Evolutionary conservation across 2,329 filamentous ascomycete species (phyloP), one percentile per base, ranked within the genome.

Genomic region (Penicillium sp.): DNA sequence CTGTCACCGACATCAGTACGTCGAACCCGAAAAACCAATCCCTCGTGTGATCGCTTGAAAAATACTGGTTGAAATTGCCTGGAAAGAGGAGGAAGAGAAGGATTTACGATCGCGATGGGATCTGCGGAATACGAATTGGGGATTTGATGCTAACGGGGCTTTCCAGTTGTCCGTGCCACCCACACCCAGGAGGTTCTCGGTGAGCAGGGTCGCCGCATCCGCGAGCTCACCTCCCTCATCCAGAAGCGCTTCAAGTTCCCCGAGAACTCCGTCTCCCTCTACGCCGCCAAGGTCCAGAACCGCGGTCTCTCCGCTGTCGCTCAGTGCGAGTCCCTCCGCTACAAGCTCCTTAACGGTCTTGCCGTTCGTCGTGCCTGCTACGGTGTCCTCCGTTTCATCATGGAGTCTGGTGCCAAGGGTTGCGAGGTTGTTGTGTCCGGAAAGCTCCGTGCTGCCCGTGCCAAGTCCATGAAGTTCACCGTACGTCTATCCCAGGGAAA

Each of bases 181-280:
- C 94, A 99, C 89, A 99, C 94, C 78, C 94, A 99, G 86, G 95
- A 99, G 86, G 95, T 99, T 73, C 91, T 99, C 77, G 94, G 94
- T 78, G 94, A 99, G 89, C 94, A 99, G 87, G 94, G 94, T 77
- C 93, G 94, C 85, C 91, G 94, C 85, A 99, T 99, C 82, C 93
- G 94, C 81, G 94, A 99, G 87, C 92, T 99, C 82, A 99, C 94
- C 80, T 97, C 92, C 77, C 89, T 99, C 80, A 99, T 99, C 87
- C 95, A 99, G 87, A 97, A 99, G 90, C 93, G 94, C 79, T 99
- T 99, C 91, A 97, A 97, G 87, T 99, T 99, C 89, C 93, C 94
- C 83, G 93, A 97, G 86, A 97, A 97, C 90, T 95, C 90, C 73
- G 94, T 99, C 80, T 97, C 94, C 70, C 92, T 99, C 78, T 99